These are phyloP conservation scores for Trichomonas gallinae DNA, from an alignment of 208 protist genomes.

Conservation along the genomic window DNA sequence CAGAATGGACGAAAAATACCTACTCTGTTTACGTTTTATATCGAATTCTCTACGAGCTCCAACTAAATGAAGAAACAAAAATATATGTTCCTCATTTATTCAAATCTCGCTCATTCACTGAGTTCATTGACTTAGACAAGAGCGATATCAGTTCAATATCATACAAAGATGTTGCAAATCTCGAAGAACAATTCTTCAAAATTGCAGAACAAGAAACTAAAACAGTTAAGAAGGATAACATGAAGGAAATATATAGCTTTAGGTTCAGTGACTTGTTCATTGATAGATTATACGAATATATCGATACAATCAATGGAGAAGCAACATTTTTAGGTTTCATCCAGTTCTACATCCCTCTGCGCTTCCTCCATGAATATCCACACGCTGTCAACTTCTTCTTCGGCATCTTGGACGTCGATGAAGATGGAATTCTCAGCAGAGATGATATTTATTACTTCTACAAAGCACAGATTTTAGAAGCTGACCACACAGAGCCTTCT, in stretches of 20 bases:
- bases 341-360: neutral
- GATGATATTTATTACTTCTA: neutral
- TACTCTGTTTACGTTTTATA: neutral
- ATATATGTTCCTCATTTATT: neutral
- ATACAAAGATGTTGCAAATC: neutral
- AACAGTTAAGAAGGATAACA: neutral
- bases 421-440: neutral
- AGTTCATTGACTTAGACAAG: neutral
- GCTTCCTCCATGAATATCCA: neutral
- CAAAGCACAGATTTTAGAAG: neutral
- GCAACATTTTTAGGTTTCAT: neutral
- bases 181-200: neutral
- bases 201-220: neutral
- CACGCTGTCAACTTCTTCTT: neutral
- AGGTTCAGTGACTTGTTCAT: neutral
- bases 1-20: neutral
- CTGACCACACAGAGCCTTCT: neutral
- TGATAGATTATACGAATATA: neutral
- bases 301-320: neutral
- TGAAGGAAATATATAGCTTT: neutral
- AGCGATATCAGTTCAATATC: neutral
- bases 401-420: neutral
- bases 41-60: neutral
- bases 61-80: neutral
- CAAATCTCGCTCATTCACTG: neutral